A percentile compares a stretch with the other conserved stretches of the same genome.
Conservation (phyloP, 176 grass and related monocot species). For the Phragmites australis region DNA sequence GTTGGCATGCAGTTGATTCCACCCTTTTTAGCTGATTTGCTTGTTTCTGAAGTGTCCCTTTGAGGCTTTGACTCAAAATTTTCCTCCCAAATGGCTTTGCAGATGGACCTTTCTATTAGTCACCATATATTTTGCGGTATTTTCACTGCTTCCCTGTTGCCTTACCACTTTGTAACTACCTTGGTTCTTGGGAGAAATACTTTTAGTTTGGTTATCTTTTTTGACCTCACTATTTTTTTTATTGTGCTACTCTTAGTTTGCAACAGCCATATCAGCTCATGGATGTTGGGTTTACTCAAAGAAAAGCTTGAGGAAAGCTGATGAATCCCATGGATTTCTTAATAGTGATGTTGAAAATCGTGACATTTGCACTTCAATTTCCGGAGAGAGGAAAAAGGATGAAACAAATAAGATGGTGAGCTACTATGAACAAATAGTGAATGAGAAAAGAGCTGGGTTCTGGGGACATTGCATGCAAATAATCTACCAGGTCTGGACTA, state of each 20-base stretch:
- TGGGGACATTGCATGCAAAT: constrained; percentile 66
- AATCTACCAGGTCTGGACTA: constrained; percentile 64
- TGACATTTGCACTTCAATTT: constrained; percentile 34
- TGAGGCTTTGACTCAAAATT: constrained; percentile 11
- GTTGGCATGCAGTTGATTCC: background rate
- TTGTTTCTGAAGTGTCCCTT: constrained; percentile 22
- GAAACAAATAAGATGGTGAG: constrained; percentile 25
- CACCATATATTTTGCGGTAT: constrained; percentile 69
- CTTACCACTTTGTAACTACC: background rate
- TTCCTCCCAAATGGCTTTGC: constrained; percentile 39
- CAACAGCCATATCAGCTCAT: constrained; percentile 62
- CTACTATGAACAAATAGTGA: constrained; percentile 54
- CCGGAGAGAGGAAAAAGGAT: constrained; percentile 33
- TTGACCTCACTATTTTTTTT: background rate
- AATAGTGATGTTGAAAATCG: constrained; percentile 47
- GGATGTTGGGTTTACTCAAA: constrained; percentile 73
- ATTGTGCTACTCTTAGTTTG: constrained; percentile 44
- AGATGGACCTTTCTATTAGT: constrained; percentile 83
- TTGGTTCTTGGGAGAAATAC: background rate
- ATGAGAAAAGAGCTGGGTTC: constrained; percentile 63
- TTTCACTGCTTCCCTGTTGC: constrained; percentile 15
- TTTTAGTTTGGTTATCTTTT: background rate
- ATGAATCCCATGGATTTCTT: constrained; percentile 54
- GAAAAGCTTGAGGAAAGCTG: constrained; percentile 36
- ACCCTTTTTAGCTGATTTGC: background rate